These are phyloP conservation scores for Isoetes taiwanensis DNA, from an alignment of 75 land plant species.

Conservation along the genomic window DNA sequence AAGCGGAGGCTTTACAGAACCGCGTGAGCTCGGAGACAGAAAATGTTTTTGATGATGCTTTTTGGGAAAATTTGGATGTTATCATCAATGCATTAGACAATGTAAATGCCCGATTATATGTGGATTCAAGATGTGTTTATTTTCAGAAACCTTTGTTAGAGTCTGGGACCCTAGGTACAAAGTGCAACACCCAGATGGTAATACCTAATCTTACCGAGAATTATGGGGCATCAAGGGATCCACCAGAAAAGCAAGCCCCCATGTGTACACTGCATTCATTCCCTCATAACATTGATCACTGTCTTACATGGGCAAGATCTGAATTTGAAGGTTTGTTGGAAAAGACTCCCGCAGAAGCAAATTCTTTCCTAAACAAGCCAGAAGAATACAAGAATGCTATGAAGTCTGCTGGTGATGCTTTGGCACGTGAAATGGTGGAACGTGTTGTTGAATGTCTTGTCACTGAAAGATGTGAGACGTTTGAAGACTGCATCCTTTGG, in stretches of 20 bases:
- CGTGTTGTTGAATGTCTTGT: slow-evolving; percentile 70
- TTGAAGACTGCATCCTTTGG: slow-evolving; percentile 78
- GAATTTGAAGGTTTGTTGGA: slow-evolving; percentile 91
- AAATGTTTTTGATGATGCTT: slow-evolving; percentile 74
- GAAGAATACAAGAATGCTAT: slow-evolving; percentile 47
- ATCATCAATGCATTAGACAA: slow-evolving; percentile 85
- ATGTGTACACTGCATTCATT: slow-evolving; percentile 97
- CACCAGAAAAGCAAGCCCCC: slow-evolving; percentile 95
- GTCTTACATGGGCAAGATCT: slow-evolving; percentile 87
- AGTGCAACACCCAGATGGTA: slow-evolving; percentile 95
- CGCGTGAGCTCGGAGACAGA: slow-evolving; percentile 78
- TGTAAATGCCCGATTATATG: slow-evolving; percentile 77
- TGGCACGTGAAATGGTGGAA: slow-evolving; percentile 70
- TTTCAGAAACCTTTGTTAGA: slow-evolving; percentile 89
- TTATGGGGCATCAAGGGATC: slow-evolving; percentile 94
- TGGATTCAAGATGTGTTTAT: slow-evolving; percentile 76
- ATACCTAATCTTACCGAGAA: slow-evolving; percentile 93
- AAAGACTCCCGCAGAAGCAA: slow-evolving; percentile 79
- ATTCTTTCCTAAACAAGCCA: slow-evolving; percentile 47
- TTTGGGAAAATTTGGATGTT: slow-evolving; percentile 69
- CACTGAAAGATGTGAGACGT: slow-evolving; percentile 53
- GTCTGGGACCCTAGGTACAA: slow-evolving; percentile 80
- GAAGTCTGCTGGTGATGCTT: slow-evolving; percentile 84
- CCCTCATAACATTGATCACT: slow-evolving; percentile 89
- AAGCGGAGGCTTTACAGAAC: slow-evolving; percentile 70